These are phyloP conservation scores for Psilocybe cubensis DNA, from an alignment of 768 basidiomycete genomes.

Conservation along the genomic window DNA sequence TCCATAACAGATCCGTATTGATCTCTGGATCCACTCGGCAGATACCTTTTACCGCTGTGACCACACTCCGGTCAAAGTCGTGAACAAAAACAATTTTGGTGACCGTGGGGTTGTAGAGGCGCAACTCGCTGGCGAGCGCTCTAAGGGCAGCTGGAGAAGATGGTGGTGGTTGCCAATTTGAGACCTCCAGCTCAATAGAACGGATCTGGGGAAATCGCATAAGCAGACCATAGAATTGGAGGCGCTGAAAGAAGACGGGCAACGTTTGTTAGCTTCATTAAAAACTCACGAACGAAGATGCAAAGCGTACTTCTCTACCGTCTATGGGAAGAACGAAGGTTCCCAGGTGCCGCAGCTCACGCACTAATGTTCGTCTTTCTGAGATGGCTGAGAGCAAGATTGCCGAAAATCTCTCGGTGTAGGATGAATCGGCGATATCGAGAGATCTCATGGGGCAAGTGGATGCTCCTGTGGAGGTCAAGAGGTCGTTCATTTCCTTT, in stretches of 20 bases:
- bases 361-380: constrained; percentile 32
- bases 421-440: constrained; percentile 65
- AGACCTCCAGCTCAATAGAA: constrained; percentile 66
- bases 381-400: constrained; percentile 52
- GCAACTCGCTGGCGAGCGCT: constrained; percentile 61
- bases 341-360: constrained; percentile 59
- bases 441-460: constrained; percentile 50
- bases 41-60: constrained; percentile 38
- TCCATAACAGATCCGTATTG: constrained; percentile 25
- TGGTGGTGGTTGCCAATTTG: constrained; percentile 66
- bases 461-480: constrained; percentile 50
- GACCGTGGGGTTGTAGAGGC: constrained; percentile 60
- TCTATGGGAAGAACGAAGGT: constrained; percentile 66
- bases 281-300: constrained; percentile 16
- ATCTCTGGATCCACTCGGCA: constrained; percentile 33
- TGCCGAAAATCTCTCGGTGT: constrained; percentile 56
- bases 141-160: constrained; percentile 54
- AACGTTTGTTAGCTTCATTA: constrained; percentile 3
- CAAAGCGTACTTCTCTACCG: constrained; percentile 47
- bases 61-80: constrained; percentile 61
- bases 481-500: constrained; percentile 51
- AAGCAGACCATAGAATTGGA: constrained; percentile 63
- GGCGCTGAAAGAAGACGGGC: constrained; percentile 42
- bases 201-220: constrained; percentile 53
- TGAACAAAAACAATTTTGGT: constrained; percentile 61